These are phyloP conservation scores for Colletotrichum australisinense DNA, from an alignment of 2,329 filamentous ascomycete species.

Conservation along the genomic window DNA sequence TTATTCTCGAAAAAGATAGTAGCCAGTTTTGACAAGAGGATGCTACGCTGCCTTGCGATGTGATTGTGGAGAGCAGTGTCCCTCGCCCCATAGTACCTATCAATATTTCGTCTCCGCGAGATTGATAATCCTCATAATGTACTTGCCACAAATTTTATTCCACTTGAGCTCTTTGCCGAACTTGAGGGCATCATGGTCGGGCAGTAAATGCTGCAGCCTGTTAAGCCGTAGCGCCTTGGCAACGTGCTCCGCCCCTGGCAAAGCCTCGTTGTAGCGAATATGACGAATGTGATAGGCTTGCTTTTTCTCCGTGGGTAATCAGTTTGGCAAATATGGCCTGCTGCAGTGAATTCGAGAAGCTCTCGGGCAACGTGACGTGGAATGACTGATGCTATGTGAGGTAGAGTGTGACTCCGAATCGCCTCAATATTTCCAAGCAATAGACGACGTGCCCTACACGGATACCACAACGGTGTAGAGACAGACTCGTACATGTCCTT, in stretches of 20 bases:
- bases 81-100: too few relatives aligned
- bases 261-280: not conserved
- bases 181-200: not conserved
- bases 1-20: too few relatives aligned
- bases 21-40: too few relatives aligned
- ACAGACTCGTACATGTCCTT: too few relatives aligned
- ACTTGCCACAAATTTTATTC: not conserved
- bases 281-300: not conserved
- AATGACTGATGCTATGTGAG: not conserved
- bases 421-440: too few relatives aligned
- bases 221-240: not conserved
- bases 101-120: too few relatives aligned
- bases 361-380: not conserved
- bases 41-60: not conserved
- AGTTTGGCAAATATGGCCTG: not conserved
- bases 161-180: not conserved
- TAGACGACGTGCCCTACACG: too few relatives aligned
- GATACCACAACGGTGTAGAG: too few relatives aligned
- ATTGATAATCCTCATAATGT: rapidly evolving
- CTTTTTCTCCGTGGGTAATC: not conserved
- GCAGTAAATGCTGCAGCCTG: not conserved
- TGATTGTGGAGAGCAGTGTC: not conserved
- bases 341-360: not conserved
- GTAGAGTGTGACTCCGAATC: not conserved
- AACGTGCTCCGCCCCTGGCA: not conserved